Base-by-base conservation (phyloP, 306 rosid species). In the Begonia masoniana region DNA sequence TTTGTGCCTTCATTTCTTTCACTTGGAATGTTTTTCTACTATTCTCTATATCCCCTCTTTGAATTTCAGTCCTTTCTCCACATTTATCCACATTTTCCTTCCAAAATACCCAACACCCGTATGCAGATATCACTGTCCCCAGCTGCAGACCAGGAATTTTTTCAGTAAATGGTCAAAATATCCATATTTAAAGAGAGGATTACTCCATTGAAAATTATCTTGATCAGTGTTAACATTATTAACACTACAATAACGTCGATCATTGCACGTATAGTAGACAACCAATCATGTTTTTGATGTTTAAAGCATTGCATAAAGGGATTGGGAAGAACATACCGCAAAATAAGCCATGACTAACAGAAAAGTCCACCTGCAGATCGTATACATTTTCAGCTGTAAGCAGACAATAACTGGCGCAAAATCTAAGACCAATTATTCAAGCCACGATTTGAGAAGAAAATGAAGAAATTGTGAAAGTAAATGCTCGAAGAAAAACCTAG, bases 351-450 rank as follows among this genome's bases (percentile, higher is more conserved):
- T 73, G 45, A 86, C 86, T 64, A 86, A 67, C 9, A 83, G 51
- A 76, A 78, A 82, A 62, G 95, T 82, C 95, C 95, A 86, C 77
- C 95, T 86, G 83, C 71, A 73, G 70, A 59, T 59, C 57, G 52
- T 50, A 42, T 39, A 39, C 15, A 56, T 45, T 23, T 52, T 15
- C 61, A 51, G 41, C 43, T 14, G 21, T 16, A 24, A 54, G 48
- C 51, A 50, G 46, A 24, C 15, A 55, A 43, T 1, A 12, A 62
- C 39, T 57, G 12, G 21, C 8, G 42, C 47, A 47, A 50, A 17
- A 36, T 43, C 45, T 49, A 53, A 14, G 13, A 47, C 36, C 21
- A 15, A 46, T 21, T 7, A 31, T 6, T 31, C 39, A 7, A 5
- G 4, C 39, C 39, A 7, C 39, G 8, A 31, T 31, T 31, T 31